Base-by-base conservation (phyloP, 1,139 yeast genomes). In the Yamadazyma sp. region DNA sequence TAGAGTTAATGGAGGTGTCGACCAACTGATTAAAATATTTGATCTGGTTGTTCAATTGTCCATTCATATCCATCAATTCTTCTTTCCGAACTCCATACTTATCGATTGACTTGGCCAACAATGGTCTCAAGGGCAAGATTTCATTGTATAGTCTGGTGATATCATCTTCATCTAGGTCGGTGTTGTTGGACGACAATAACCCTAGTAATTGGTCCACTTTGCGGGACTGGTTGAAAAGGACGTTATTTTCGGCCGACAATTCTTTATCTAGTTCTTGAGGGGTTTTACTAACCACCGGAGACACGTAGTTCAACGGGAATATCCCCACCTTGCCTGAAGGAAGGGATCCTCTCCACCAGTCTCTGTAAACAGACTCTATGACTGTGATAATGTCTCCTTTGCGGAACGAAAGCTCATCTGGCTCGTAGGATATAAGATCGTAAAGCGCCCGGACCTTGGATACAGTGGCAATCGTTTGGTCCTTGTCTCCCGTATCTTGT, bases 291-390 rank as follows among this genome's bases (percentile, higher is more conserved):
- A 81, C 77, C 9, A 89, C 67, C 3, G 90, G 90, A 2, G 89
- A 79, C 1, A 92, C 97, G 56, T 92, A 92, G 59, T 92, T 92
- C 41, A 87, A 73, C 0, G 98, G 98, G 62, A 92, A 89, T n/a
- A 92, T 84, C 21, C 98, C 98, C 33, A 80, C 71, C 40, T 73
- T 74, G 0, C 97, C 97, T 41, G 78, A 73, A 3, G 74, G 62
- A 37, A 90, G 64, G 4, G 92, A 79, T 4, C 98, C 98, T 50
- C 88, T 75, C 86, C 97, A 87, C 98, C 98, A 92, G 57, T 92
- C 97, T 45, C 88, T 75, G 60, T 89, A 89, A 6, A 86, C 95
- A 13, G 86, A 77, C 53, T 89, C 97, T 34, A 90, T 73, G 1
- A 92, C 96, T 1, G 85, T 83, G 35, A 92, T 90, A 2, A 82